Base-by-base conservation (phyloP, 2,329 filamentous ascomycete species). In the Periconia sp. region DNA sequence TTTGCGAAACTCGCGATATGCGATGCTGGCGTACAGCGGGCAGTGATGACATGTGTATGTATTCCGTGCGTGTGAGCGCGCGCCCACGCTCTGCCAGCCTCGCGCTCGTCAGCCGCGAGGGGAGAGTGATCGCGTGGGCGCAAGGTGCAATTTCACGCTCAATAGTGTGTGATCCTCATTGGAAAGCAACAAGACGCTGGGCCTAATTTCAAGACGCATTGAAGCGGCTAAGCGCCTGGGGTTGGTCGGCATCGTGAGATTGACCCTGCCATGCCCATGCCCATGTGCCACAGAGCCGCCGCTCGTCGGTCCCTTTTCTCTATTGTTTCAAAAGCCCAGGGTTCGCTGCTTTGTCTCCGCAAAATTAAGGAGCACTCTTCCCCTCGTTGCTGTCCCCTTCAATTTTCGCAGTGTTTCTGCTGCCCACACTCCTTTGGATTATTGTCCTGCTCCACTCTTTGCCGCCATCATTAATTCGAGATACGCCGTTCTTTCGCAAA, bases 391-490 rank as follows among this genome's bases (percentile, higher is more conserved):
- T 49, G 33, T 47, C 30, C 31, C 47, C 47, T 49, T 41, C 35
- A 41, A 40, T 47, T 20, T 18, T 47, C 19, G 17, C 47, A 15
- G 13, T 31, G 18, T 23, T 30, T 30, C 44, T 23, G 9, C 31
- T 41, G 35, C 33, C 14, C 15, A 43, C 50, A 48, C 52, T 54
- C 58, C 49, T 55, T 61, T 57, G 49, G 23, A 27, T 27, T 27
- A 27, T 27, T 27, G 8, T 27, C 23, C 61, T 57, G 41, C 47
- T 59, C 56, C 49, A 55, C 54, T 63, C 55, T 60, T 52, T 58
- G 60, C 9, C 15, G 9, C 60, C 43, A 33, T 44, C 43, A 52
- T 55, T 49, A 57, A 56, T 57, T 64, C 61, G 23, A 68, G 65
- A 65, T 55, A 68, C 65, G 23, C 54, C 49, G 47, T 47, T 47